phyloP scores from a whole-genome alignment of 139 green algal genomes.

The Diplosphaera chodatii region DNA sequence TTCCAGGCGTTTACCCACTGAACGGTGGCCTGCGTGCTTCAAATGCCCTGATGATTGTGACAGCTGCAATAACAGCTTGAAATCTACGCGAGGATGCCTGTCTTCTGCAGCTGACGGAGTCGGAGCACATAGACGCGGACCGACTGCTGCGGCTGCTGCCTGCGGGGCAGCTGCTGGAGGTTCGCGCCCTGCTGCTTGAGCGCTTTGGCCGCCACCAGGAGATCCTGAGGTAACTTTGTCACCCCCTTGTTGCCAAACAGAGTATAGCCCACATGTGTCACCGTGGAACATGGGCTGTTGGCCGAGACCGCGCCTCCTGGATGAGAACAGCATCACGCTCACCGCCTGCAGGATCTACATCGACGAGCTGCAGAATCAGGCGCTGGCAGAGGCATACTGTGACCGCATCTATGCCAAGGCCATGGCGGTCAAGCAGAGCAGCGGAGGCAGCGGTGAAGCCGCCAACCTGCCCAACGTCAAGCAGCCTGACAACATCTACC shows the following conservation, averaged over 20 bases:
- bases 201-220: slow-evolving; percentile 61
- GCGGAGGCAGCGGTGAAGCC: not conserved
- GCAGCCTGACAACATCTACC: slow-evolving; percentile 27
- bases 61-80: too few relatives aligned
- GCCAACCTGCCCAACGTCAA: not conserved
- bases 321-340: too few relatives aligned
- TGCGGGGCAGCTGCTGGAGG: slow-evolving; percentile 44
- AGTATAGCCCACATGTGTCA: too few relatives aligned
- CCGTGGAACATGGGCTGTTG: too few relatives aligned
- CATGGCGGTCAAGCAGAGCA: not conserved
- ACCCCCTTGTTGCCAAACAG: too few relatives aligned
- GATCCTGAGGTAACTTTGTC: slow-evolving; percentile 41
- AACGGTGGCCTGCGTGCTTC: too few relatives aligned
- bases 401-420: slow-evolving; percentile 46
- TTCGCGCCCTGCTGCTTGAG: slow-evolving; percentile 75
- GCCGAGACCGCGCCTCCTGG: too few relatives aligned
- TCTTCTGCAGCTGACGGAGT: slow-evolving; percentile 20
- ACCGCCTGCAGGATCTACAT: slow-evolving; percentile 43
- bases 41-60: too few relatives aligned
- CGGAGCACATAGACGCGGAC: slow-evolving; percentile 55
- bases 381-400: slow-evolving; percentile 66
- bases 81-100: too few relatives aligned
- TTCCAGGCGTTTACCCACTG: too few relatives aligned
- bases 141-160: slow-evolving; percentile 63
- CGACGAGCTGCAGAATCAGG: slow-evolving; percentile 39